phyloP scores from a whole-genome alignment of 805 yeast species.

The Candida silvatica region DNA sequence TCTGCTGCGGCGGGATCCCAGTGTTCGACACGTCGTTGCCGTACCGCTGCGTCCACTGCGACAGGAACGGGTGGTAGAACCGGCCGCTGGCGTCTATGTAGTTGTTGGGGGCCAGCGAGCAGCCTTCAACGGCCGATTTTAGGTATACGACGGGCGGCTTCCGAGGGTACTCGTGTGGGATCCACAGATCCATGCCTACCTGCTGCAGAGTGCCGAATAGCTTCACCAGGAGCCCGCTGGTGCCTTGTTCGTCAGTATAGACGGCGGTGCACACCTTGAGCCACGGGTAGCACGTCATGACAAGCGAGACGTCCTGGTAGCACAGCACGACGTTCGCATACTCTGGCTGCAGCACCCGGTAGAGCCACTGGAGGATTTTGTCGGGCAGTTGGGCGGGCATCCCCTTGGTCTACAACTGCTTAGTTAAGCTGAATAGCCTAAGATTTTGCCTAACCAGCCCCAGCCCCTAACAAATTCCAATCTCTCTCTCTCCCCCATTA shows the following conservation, averaged over 20 bases:
- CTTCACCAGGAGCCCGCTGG: slow-evolving; percentile 49
- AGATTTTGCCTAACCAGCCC: too few species aligned
- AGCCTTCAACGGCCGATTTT: slow-evolving; percentile 35
- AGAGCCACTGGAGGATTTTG: slow-evolving; percentile 47
- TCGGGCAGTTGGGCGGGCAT: slow-evolving; percentile 25
- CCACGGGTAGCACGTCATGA: slow-evolving; percentile 40
- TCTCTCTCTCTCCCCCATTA: too few species aligned
- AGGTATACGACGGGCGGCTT: slow-evolving; percentile 61
- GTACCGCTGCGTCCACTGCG: slow-evolving; percentile 38
- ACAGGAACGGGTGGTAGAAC: slow-evolving; percentile 58
- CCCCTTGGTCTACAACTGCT: too few species aligned
- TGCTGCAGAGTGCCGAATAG: slow-evolving; percentile 50
- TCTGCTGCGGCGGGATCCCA: slow-evolving; percentile 15
- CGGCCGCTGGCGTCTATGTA: slow-evolving; percentile 64
- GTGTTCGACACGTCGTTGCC: slow-evolving; percentile 17
- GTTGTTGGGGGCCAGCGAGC: slow-evolving; percentile 48
- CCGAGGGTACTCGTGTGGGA: slow-evolving; percentile 66
- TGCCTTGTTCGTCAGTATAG: slow-evolving; percentile 49
- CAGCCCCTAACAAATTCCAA: too few species aligned
- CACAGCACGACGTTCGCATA: slow-evolving; percentile 49
- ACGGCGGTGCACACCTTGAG: slow-evolving; percentile 66
- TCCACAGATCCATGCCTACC: slow-evolving; percentile 67
- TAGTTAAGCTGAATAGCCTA: too few species aligned
- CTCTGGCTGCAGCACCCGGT: slow-evolving; percentile 46
- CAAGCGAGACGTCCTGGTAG: slow-evolving; percentile 54